phyloP scores from a whole-genome alignment of 306 rosid genomes.

The Cicer bijugum region DNA sequence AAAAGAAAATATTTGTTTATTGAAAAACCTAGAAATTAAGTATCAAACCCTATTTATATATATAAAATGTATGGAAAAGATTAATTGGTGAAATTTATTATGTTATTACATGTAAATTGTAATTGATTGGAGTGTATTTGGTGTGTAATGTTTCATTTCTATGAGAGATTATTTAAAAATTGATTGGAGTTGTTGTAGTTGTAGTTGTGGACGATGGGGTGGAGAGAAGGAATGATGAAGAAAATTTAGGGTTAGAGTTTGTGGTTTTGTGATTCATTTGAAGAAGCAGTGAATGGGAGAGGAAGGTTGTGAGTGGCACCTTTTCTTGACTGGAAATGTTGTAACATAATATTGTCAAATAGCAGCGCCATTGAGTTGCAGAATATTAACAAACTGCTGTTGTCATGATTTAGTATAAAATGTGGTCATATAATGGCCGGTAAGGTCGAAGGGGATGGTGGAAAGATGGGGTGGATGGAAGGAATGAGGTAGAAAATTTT shows the following conservation, averaged over 20 bases:
- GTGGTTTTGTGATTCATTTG: no score
- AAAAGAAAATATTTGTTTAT: not conserved
- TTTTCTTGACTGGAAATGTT: no score
- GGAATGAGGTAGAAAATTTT: not conserved
- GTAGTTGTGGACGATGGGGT: not conserved
- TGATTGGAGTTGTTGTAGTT: not conserved
- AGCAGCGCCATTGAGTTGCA: no score
- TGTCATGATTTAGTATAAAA: no score
- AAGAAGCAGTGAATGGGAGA: not conserved
- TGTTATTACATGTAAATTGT: not conserved
- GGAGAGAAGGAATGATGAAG: not conserved
- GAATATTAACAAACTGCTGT: no score
- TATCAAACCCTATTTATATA: not conserved
- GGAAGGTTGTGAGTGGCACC: not conserved
- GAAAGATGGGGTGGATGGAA: not conserved
- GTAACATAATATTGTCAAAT: no score
- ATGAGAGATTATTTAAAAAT: not conserved
- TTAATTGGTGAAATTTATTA: no score
- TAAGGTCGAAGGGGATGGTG: not conserved
- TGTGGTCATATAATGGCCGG: not conserved
- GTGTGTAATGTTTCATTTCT: not conserved
- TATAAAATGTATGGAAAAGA: no score
- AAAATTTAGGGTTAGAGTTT: not conserved
- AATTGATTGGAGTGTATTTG: not conserved
- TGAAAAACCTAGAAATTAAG: not conserved